Evolutionary conservation across 1,139 yeast species (phyloP), one percentile per base, ranked within the genome.

Genomic region (Sugiyamaella neomexicana): DNA sequence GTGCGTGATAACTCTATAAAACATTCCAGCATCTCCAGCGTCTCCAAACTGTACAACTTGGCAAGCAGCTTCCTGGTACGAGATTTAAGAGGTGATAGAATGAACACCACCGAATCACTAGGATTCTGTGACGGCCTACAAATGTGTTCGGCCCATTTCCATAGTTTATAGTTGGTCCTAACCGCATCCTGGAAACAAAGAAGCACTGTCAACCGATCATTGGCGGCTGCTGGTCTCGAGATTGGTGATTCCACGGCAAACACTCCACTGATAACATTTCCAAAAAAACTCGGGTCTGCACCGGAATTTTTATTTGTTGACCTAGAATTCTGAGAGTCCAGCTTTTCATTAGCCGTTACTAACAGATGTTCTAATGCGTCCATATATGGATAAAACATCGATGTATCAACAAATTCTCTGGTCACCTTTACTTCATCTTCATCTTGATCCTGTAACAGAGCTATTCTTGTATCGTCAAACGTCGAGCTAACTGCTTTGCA

Each of bases 201-300:
- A 25, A 86, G 68, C 2, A 86, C 77, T 0, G 85, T 77, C 57
- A 79, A 75, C 29, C 84, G 70, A 55, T 82, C 65, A 32, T 68
- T 69, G 8, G 70, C 83, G 32, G 82, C 82, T 23, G 80, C 80
- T 1, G 81, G 74, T 49, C 82, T 74, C 5, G 79, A 78, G 5
- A 78, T 76, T 0, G 90, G 86, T 0, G 88, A 77, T 61, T 90
- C 97, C 9, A 86, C 81, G 56, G 84, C 86, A 65, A 91, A 89
- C 0, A 90, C 97, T 2, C 96, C 96, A 60, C 88, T 90, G 49
- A 86, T 85, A 10, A 88, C 91, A 56, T 81, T 82, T 0, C 89
- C 89, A 59, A 87, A 80, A 65, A 87, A 86, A 0, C 67, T 63
- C 6, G 61, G 58, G 27, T 60, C 63, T 7, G 38, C 38, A 10